Conservation (phyloP, 2,329 filamentous ascomycete genomes). For the Aspergillaceae sp. region DNA sequence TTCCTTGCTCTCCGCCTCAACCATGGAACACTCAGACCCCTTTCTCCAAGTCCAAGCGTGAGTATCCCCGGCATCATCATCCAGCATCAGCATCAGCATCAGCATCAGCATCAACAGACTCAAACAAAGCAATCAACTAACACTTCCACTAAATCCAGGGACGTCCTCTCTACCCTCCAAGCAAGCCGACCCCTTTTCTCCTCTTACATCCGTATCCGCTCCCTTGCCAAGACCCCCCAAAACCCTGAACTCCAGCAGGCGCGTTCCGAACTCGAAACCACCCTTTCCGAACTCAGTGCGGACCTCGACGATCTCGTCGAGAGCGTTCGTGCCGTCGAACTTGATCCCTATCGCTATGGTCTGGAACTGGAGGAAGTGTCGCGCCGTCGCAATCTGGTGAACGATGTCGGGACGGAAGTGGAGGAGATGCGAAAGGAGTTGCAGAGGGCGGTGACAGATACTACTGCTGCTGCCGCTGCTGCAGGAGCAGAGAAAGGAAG, state of each 20-base stretch:
- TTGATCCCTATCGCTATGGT: slow-evolving; percentile 78
- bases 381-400: slow-evolving; percentile 70
- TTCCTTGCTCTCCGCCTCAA: neutral
- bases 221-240: slow-evolving; percentile 60
- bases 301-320: slow-evolving; percentile 84
- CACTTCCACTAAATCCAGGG: slow-evolving; percentile 45
- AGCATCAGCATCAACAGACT: neutral
- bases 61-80: slow-evolving; percentile 7
- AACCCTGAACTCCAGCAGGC: slow-evolving; percentile 63
- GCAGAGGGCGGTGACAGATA: slow-evolving; percentile 46
- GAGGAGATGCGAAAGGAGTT: slow-evolving; percentile 84
- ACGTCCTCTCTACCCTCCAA: slow-evolving; percentile 76
- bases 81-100: slow-evolving; percentile 1
- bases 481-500: slow-evolving; percentile 15
- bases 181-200: slow-evolving; percentile 79
- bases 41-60: slow-evolving; percentile 43
- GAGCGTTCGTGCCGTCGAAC: slow-evolving; percentile 78
- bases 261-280: slow-evolving; percentile 68
- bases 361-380: slow-evolving; percentile 73
- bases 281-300: slow-evolving; percentile 64
- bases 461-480: slow-evolving; percentile 27
- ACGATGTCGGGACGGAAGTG: slow-evolving; percentile 81
- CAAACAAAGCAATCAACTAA: slow-evolving; percentile 5
- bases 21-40: slow-evolving; percentile 32
- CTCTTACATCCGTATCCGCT: slow-evolving; percentile 92